Base-by-base conservation (phyloP, 345 rosid species). In the Odontarrhena argentea region DNA sequence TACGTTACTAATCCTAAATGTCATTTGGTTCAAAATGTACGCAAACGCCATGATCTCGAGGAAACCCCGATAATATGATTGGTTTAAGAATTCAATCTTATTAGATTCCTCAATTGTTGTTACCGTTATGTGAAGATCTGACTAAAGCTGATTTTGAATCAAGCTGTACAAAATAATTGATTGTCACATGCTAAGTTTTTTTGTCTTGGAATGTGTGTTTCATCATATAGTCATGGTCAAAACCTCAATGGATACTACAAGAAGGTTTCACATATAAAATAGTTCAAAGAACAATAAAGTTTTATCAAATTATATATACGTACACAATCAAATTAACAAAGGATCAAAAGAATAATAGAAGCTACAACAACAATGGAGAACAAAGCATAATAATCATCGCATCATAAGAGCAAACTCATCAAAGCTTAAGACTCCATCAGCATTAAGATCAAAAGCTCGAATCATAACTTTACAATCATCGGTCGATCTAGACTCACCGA, bases 351-450 rank as follows among this genome's bases (percentile, higher is more conserved):
- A 32, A 32, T 32, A 32, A 28, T 0, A 28, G 7, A 32, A 32
- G 36, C 36, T 32, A 32, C 36, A 32, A 32, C 32, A 32, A 32
- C 36, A 32, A 32, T 5, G 32, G 3, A 2, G 32, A 28, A 32
- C 36, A 32, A 32, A 32, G 1, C 36, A 4, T 32, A 4, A 32
- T 28, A 28, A 28, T 28, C 6, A 32, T 5, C 36, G 60, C 89
- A 86, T 86, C 96, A 86, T 89, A 50, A 75, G 49, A 0, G 80
- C 55, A 73, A 89, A 89, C 77, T 89, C 96, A 48, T 82, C 80
- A 71, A 86, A 89, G 79, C 74, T 77, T 44, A 86, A 82, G 26
- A 85, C 87, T 3, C 91, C 96, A 53, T 86, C 90, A 8, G 85
- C 86, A 26, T 89, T 78, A 4, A 86, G 82, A 76, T 89, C 93